Base-by-base conservation (phyloP, 371 early-diverging fungal genomes). In the Circinella minor region DNA sequence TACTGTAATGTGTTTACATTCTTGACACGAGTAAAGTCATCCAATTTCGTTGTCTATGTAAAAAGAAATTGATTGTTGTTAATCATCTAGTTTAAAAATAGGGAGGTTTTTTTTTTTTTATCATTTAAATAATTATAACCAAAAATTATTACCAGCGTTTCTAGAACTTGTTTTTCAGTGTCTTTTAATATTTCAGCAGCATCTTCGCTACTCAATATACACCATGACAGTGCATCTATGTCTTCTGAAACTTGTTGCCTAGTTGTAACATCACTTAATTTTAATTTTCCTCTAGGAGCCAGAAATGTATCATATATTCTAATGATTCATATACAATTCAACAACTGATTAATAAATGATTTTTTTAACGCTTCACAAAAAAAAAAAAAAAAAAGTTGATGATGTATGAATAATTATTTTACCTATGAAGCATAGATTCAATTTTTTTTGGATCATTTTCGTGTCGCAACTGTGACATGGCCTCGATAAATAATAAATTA, bases 231-330 rank as follows among this genome's bases (percentile, higher is more conserved):
- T 0, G 68, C 60, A 17, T 71, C 34, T 0, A 81, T 61, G n/a
- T 71, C 68, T 43, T 71, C 63, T 48, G 59, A 61, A 11, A 81
- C 73, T 55, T 59, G 37, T 47, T 73, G 54, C 36, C 74, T 72
- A 3, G 77, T 77, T 5, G 68, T 68, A 17, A 81, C 71, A 18
- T 47, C 46, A 18, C 76, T 70, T 6, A 84, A 57, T 62, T 76
- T 73, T 27, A 78, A 39, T 10, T 77, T 80, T 4, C 77, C 65
- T 36, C 72, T 74, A 11, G 62, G 20, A 10, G 71, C 74, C 46
- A 84, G 61, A 60, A 84, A 84, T 15, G 78, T 81, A 4, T 78
- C 74, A 55, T 76, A 84, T 10, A 84, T 81, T 61, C 84, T 81
- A 57, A 34, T 17, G 36, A 17, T 17, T 36, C 9, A 34, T 27